A percentile compares a stretch with the other conserved stretches of the same genome.
Evolutionary conservation across 2,329 filamentous ascomycete species (phyloP).

Genomic region (Colletotrichum sp.): DNA sequence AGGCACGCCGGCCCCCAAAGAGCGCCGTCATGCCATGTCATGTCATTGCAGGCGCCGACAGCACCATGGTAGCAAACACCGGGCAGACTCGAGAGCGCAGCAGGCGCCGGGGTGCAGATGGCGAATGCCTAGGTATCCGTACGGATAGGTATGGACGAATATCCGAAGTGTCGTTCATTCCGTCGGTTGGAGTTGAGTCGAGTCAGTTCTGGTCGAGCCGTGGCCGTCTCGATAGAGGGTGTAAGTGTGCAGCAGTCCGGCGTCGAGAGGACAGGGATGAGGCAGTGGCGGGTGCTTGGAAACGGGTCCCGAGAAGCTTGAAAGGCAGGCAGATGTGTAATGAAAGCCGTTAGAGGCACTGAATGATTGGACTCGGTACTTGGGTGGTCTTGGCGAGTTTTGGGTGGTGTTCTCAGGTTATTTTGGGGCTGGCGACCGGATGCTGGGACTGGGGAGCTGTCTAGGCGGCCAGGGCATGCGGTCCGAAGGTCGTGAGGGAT

Average conservation of each 20-base stretch:
- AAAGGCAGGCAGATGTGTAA: not conserved
- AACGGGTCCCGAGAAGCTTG: constrained; percentile 9
- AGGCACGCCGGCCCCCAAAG: not conserved
- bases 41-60: not conserved
- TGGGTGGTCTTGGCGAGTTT: constrained; percentile 15
- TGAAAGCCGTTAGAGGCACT: not conserved
- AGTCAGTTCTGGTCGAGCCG: not conserved
- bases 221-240: not conserved
- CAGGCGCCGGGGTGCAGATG: not conserved
- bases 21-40: not conserved
- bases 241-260: not conserved
- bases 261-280: not conserved
- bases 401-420: not conserved
- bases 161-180: not conserved
- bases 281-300: not conserved
- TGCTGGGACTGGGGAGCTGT: not conserved
- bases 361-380: constrained; percentile 17
- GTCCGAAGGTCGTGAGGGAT: not conserved
- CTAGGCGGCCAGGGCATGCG: not conserved
- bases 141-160: not conserved
- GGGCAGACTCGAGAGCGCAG: not conserved
- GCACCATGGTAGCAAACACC: not conserved
- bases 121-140: not conserved
- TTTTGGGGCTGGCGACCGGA: not conserved
- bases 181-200: not conserved